Percentiles rank a stretch among this genome's conserved stretches.
phyloP scores from a whole-genome alignment of 2,329 filamentous ascomycete genomes.

The Sporothrix brasiliensis region DNA sequence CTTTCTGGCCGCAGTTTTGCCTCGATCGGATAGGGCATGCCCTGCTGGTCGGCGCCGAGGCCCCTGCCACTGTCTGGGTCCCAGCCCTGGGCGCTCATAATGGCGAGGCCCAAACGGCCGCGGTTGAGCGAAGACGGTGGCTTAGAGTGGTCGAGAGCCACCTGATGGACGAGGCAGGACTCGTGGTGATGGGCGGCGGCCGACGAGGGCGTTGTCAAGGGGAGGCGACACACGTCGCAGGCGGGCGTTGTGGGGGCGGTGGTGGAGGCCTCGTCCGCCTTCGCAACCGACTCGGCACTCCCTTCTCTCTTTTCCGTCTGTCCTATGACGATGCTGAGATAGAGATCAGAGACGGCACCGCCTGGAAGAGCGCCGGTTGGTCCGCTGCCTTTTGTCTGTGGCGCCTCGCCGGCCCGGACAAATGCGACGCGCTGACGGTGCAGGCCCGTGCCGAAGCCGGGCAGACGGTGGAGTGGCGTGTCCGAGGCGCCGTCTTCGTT shows the following conservation, averaged over 20 bases:
- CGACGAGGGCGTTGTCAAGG: slow-evolving; percentile 11
- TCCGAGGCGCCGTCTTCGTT: slow-evolving; percentile 44
- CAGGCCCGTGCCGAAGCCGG: slow-evolving; percentile 60
- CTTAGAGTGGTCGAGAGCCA: slow-evolving; percentile 68
- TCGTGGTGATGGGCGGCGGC: slow-evolving; percentile 50
- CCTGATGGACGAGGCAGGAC: slow-evolving; percentile 69
- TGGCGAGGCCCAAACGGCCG: slow-evolving; percentile 67
- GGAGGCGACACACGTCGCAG: slow-evolving; percentile 31
- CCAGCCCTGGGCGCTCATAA: slow-evolving; percentile 70
- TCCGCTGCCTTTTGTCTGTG: slow-evolving; percentile 41
- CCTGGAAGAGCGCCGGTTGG: slow-evolving; percentile 36
- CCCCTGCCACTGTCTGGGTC: slow-evolving; percentile 73
- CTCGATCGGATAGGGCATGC: slow-evolving; percentile 76
- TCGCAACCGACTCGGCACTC: neutral
- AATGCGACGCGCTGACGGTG: slow-evolving; percentile 59
- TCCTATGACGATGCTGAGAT: slow-evolving; percentile 63
- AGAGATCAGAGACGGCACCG: slow-evolving; percentile 58
- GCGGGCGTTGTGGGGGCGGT: neutral
- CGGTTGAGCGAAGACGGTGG: slow-evolving; percentile 73
- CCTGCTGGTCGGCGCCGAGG: slow-evolving; percentile 70
- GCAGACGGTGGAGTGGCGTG: slow-evolving; percentile 56
- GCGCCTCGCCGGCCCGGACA: slow-evolving; percentile 53
- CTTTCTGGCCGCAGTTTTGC: slow-evolving; percentile 71
- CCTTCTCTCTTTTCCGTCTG: neutral
- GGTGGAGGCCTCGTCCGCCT: slow-evolving; percentile 22